Evolutionary conservation across 164 flowering plant genomes (phyloP).

Genomic region (Akebia trifoliata): DNA sequence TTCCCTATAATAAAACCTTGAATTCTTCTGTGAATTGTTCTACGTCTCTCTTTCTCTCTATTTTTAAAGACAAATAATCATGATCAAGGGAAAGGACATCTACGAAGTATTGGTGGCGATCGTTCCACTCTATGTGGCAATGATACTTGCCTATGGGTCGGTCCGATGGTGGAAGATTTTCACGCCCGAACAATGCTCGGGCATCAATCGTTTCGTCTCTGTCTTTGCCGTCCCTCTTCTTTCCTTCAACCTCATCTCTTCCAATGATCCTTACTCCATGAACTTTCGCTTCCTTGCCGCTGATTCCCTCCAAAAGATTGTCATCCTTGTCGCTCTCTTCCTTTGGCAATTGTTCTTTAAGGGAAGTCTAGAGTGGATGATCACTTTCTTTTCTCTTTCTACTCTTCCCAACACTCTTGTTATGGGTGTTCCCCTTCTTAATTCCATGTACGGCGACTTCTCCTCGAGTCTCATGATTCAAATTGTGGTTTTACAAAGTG

Average conservation of each 20-base stretch:
- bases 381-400: slow-evolving; percentile 85
- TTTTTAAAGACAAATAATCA: too few relatives aligned
- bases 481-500: slow-evolving; percentile 78
- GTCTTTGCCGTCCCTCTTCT: slow-evolving; percentile 92
- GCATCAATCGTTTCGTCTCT: slow-evolving; percentile 92
- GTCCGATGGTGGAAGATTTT: slow-evolving; percentile 96
- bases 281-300: slow-evolving; percentile 88
- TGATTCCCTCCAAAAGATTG: slow-evolving; percentile 74
- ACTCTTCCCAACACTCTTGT: slow-evolving; percentile 94
- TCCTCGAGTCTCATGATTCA: slow-evolving; percentile 86
- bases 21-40: too few relatives aligned
- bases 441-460: slow-evolving; percentile 85
- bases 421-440: slow-evolving; percentile 87
- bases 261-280: slow-evolving; percentile 79
- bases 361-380: slow-evolving; percentile 75
- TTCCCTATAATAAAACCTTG: too few relatives aligned
- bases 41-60: too few relatives aligned
- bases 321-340: slow-evolving; percentile 61
- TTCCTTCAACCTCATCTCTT: slow-evolving; percentile 88
- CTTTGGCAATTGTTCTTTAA: slow-evolving; percentile 56
- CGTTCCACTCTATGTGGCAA: slow-evolving; percentile 82
- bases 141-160: slow-evolving; percentile 88
- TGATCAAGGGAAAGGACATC: slow-evolving; percentile 83
- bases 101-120: slow-evolving; percentile 79
- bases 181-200: slow-evolving; percentile 92